Base-by-base conservation (phyloP, 306 rosid species). In the Vigna nakashimae region DNA sequence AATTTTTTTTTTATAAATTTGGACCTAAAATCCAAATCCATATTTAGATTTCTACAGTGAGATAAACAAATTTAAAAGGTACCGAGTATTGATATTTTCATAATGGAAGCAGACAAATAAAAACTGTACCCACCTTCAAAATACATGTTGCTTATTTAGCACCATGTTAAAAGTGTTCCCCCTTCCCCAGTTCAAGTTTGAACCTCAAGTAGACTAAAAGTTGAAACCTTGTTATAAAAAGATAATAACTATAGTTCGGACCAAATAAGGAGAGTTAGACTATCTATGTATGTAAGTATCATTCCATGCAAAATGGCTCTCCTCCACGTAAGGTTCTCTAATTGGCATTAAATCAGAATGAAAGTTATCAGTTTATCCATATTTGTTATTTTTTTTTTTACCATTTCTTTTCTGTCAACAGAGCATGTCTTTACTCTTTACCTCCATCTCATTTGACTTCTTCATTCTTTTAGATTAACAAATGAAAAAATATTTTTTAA, bases 11-110 rank as follows among this genome's bases (percentile, higher is more conserved):
- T 17, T 7, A 10, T 40, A 57, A 53, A 69, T 73, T 75, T 67
- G 76, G 24, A 75, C 51, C n/a, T 71, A 75, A 53, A 82, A 43
- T 34, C 38, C 52, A 74, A 75, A 69, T 22, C 69, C 46, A 58
- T 62, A 64, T 77, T 50, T 43, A 78, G 46, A 77, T 80, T 53
- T 73, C 64, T 49, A 43, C 24, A 32, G 56, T 3, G 56, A 28
- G 36, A 62, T 51, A 40, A 22, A 6, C 22, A 22, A 65, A 57
- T 59, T 49, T 59, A 50, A 71, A 79, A 75, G 71, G 4, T 12
- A 46, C 12, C 5, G 17, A 3, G 74, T 59, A 77, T 51, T 32
- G 40, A 46, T 71, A 69, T 7, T 63, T 75, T 64, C 38, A 36
- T 28, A n/a, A 45, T 22, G 77, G 30, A 68, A 36, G 38, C 43